These are phyloP conservation scores for Quercus gilva DNA, from an alignment of 306 rosid genomes.

Conservation along the genomic window DNA sequence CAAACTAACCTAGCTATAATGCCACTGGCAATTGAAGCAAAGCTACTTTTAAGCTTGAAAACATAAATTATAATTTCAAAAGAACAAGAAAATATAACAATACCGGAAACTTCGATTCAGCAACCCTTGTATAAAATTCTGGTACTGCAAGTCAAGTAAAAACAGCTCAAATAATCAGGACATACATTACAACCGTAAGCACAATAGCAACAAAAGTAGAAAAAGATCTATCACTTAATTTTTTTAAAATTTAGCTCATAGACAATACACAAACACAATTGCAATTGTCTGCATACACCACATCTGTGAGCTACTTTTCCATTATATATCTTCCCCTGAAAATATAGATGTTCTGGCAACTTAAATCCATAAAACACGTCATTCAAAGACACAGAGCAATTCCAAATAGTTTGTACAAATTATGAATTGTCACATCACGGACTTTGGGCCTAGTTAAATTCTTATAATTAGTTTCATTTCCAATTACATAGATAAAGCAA, in stretches of 20 bases:
- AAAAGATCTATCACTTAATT: neutral
- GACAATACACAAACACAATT: neutral
- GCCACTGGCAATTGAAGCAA: conserved; percentile 6
- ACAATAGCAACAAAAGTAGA: neutral
- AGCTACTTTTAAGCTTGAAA: neutral
- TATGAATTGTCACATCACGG: neutral
- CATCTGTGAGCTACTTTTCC: neutral
- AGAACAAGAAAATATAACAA: conserved; percentile 17
- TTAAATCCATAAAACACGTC: neutral
- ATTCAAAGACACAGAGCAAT: neutral
- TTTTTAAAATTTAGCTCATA: neutral
- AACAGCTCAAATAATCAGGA: conserved; percentile 30
- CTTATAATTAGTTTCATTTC: neutral
- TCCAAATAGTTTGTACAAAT: neutral
- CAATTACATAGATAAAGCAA: neutral
- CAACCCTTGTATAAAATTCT: conserved; percentile 69
- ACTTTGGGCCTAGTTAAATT: neutral
- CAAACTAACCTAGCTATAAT: conserved; percentile 3
- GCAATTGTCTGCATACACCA: neutral
- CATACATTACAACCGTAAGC: neutral
- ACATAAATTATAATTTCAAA: conserved; percentile 3
- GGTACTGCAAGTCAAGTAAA: conserved; percentile 58
- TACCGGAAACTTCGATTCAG: conserved; percentile 89
- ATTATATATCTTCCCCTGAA: neutral
- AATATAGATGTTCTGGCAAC: neutral